These are phyloP conservation scores for Termitomyces sp. DNA, from an alignment of 768 basidiomycete genomes.

Conservation along the genomic window DNA sequence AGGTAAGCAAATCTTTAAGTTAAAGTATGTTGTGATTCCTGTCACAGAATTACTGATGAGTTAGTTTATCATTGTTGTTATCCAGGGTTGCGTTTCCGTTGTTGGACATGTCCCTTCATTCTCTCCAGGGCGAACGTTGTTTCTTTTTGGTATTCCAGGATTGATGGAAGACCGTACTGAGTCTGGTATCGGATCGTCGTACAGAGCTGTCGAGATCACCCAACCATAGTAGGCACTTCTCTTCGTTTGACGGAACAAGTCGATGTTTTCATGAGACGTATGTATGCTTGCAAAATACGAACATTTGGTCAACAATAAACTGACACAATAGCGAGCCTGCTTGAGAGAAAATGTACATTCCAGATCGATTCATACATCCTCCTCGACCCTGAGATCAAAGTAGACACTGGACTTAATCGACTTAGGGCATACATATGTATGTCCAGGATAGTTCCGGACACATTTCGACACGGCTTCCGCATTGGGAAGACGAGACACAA, in stretches of 20 bases:
- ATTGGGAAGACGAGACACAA: constrained; percentile 23
- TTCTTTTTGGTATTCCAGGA: constrained; percentile 1
- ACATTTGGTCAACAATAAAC: neutral
- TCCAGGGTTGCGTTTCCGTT: constrained; percentile 10
- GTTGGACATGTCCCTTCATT: neutral
- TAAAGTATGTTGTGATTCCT: constrained; percentile 11
- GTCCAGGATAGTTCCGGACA: constrained; percentile 28
- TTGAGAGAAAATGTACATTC: neutral
- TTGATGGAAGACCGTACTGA: neutral
- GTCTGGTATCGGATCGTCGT: neutral
- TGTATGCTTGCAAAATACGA: constrained; percentile 10
- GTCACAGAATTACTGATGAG: constrained; percentile 13
- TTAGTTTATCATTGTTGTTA: constrained; percentile 8
- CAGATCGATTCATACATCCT: constrained; percentile 7
- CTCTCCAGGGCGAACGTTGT: neutral
- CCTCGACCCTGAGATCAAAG: constrained; percentile 27
- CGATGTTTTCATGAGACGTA: constrained; percentile 9
- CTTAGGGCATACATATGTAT: constrained; percentile 9
- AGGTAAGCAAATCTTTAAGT: constrained; percentile 7
- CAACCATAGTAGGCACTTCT: constrained; percentile 2
- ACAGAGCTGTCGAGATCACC: constrained; percentile 12
- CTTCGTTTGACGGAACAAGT: constrained; percentile 10
- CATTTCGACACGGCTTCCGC: constrained; percentile 25
- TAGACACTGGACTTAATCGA: constrained; percentile 23
- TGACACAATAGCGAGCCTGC: neutral